Evolutionary conservation across 2,329 filamentous ascomycete species (phyloP), one percentile per base, ranked within the genome.

Genomic region (Hawksworthiomyces lignivorus): DNA sequence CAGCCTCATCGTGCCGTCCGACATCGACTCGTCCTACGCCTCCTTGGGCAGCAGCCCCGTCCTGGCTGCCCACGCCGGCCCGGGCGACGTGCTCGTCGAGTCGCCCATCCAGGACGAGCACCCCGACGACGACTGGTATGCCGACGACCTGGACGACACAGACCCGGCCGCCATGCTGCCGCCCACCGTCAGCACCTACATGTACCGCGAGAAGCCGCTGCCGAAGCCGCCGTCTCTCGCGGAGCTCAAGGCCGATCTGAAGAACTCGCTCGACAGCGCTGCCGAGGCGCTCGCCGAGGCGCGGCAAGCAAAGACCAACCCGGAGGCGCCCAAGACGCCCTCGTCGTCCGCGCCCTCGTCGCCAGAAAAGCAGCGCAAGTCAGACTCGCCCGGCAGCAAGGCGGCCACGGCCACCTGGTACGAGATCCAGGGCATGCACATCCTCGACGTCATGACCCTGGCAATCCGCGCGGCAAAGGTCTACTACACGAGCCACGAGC

Each of bases 181-280:
- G n/a, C 92, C 92, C 0, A 98, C 92, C 0, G 87, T 90, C 30
- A 96, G 89, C 71, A 98, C 92, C 4, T 98, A 97, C 62, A 88
- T 86, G 51, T 80, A 88, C 55, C 82, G 84, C 52, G 82, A 87
- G 46, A 86, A 88, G 54, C 81, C 82, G 44, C 73, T 94, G 18
- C 80, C 87, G 10, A 90, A 84, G 38, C 87, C 89, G 29, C 92
- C 92, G 8, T 84, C 92, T 45, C 78, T 90, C 49, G 70, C 78
- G 36, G 82, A 90, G 47, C 73, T 98, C 43, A 85, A 90, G 56
- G 54, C 62, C 14, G 70, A 76, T 18, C 62, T 80, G 32, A 89
- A 82, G 39, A 74, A 77, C 45, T 75, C 82, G 6, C 68, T 98
- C 17, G 69, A 74, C 30, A 80, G 84, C 49, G 85, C 86, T 1